Conservation (phyloP, 805 yeast species). For the Torulaspora maleeae region DNA sequence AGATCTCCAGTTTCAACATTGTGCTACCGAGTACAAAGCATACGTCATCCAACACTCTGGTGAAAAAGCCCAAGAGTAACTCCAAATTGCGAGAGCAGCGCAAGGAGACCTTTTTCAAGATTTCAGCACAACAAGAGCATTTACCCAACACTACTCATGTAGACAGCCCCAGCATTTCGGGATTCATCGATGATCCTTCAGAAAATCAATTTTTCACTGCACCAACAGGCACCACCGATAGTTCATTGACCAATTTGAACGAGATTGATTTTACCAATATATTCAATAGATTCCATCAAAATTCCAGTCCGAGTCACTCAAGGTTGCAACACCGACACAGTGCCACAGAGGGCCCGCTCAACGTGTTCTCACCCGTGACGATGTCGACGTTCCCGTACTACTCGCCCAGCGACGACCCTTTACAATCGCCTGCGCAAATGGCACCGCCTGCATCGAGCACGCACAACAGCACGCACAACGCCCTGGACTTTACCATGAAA, state of each 20-base stretch:
- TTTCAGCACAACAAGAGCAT: conserved; percentile 19
- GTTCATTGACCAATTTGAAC: conserved; percentile 19
- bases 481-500: background rate
- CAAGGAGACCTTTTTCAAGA: conserved; percentile 18
- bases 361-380: conserved; percentile 6
- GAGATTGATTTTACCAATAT: conserved; percentile 37
- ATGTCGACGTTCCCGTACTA: conserved; percentile 3
- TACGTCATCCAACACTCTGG: conserved; percentile 2
- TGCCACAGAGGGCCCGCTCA: background rate
- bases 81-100: conserved; percentile 12
- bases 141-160: conserved; percentile 15
- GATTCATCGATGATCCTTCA: conserved; percentile 10
- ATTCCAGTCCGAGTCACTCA: conserved; percentile 5
- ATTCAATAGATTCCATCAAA: conserved; percentile 25
- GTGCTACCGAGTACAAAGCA: conserved; percentile 31
- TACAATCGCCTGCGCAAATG: conserved; percentile 9
- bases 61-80: conserved; percentile 17
- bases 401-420: conserved; percentile 7
- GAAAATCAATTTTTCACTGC: conserved; percentile 2
- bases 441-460: conserved; percentile 2
- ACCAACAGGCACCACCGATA: conserved; percentile 4
- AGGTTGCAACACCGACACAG: conserved; percentile 2
- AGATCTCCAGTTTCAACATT: conserved; percentile 34
- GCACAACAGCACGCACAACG: conserved; percentile 2
- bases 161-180: conserved; percentile 6